Percentiles rank a stretch among this genome's conserved stretches.
Evolutionary conservation across 1,139 yeast genomes (phyloP).

Genomic region (Kodamaea ohmeri): DNA sequence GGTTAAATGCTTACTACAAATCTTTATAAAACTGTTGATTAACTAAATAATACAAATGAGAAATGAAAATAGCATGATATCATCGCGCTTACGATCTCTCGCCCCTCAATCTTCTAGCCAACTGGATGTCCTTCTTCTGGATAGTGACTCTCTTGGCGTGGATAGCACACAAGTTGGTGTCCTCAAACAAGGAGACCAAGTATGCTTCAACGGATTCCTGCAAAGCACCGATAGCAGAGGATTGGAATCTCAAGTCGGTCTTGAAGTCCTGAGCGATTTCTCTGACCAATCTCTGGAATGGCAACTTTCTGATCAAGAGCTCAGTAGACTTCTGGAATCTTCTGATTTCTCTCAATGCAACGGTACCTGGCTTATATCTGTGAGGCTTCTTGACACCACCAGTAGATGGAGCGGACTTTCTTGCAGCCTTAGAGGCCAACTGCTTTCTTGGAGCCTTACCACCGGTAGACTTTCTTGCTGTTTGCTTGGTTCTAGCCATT

Average conservation of each 20-base stretch:
- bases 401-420: conserved; percentile 96
- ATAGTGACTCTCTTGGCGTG: conserved; percentile 99
- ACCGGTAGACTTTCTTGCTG: conserved; percentile 98
- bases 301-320: conserved; percentile 93
- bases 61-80: conserved; percentile 9
- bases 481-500: conserved; percentile 99
- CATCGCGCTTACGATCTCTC: conserved; percentile 52
- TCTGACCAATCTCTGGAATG: conserved; percentile 98
- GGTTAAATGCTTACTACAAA: neutral
- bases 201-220: conserved; percentile 99
- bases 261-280: conserved; percentile 98
- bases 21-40: conserved; percentile 5
- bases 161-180: conserved; percentile 97
- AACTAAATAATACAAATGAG: conserved; percentile 14
- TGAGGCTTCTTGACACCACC: conserved; percentile 99
- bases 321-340: conserved; percentile 99
- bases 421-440: conserved; percentile 98
- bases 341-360: conserved; percentile 98
- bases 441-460: conserved; percentile 99
- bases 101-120: conserved; percentile 99
- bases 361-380: conserved; percentile 99
- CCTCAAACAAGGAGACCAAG: conserved; percentile 86
- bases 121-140: conserved; percentile 98
- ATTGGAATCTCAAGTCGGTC: conserved; percentile 96
- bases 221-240: conserved; percentile 97